Conservation (phyloP, 163 green algal species). For the Coccomyxa subellipsoidea region DNA sequence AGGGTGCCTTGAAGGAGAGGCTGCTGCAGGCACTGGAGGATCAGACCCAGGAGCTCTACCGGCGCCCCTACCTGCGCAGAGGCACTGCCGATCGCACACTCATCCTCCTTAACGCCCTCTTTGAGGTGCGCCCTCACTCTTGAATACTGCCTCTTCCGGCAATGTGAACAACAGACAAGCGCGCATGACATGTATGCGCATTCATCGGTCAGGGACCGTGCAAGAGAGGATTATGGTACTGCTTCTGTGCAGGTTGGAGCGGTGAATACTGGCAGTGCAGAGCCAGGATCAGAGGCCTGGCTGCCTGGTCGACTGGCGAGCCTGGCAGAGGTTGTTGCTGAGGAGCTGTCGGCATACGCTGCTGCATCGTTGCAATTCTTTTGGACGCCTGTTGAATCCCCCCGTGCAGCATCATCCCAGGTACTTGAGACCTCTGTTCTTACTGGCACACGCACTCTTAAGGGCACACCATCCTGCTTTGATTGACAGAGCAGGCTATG, state of each 20-base stretch:
- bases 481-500: background rate
- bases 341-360: conserved; percentile 1
- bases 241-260: background rate
- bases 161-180: background rate
- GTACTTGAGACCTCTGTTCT: no score
- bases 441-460: no score
- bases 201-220: no score
- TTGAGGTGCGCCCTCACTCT: background rate
- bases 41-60: background rate
- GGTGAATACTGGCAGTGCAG: background rate
- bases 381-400: background rate
- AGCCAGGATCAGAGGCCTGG: background rate
- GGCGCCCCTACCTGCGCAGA: conserved; percentile 18
- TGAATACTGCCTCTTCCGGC: background rate
- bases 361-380: background rate
- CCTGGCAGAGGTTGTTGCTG: background rate
- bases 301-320: background rate
- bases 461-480: no score
- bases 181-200: background rate
- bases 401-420: background rate
- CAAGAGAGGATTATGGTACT: no score
- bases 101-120: conserved; percentile 20
- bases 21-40: background rate
- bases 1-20: background rate
- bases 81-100: conserved; percentile 17